Base-by-base conservation (phyloP, 768 basidiomycete genomes). In the Suillus sp. region DNA sequence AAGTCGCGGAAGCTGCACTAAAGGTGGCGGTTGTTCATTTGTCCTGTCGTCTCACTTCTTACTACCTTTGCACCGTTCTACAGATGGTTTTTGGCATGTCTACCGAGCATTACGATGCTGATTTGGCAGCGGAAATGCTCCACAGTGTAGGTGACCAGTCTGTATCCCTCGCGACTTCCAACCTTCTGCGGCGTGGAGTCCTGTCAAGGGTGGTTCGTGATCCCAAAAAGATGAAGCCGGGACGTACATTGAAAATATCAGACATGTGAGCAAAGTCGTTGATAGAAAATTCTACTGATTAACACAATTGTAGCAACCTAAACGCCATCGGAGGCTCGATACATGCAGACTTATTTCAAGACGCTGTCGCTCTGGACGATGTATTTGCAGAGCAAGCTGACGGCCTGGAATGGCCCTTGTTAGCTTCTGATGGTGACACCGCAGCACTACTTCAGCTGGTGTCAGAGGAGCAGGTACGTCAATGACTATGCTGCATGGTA, bases 21-120 rank as follows among this genome's bases (percentile, higher is more conserved):
- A 94, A 94, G 85, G 93, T 88, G 65, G 20, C 60, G 67, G 62
- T 7, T 37, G 1, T 47, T 27, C 14, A 27, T 32, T 38, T 32
- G 35, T 22, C 22, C 10, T 30, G 32, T 53, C 51, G 20, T 20
- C 20, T 42, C 27, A 5, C 22, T 56, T 27, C n/a, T 22, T 34
- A 7, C 48, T 32, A 37, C 5, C 37, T 56, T 34, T 59, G 64
- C n/a, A 69, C 40, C 32, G 22, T 30, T 59, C 61, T 5, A 43
- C 60, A 95, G 93, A 91, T 95, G 89, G 83, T 84, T 6, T 81
- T 95, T 58, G 88, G 90, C 14, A 88, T 88, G 1, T 87, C 91
- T 1, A 79, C 80, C 64, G 92, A 92, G 63, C 76, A 75, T 25
- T 95, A 93, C 70, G 80, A 90, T 61, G 73, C 84, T 3, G 83